A percentile compares a stretch with the other conserved stretches of the same genome.
Conservation (phyloP, 768 basidiomycete species). For the Pisolithus tinctorius region DNA sequence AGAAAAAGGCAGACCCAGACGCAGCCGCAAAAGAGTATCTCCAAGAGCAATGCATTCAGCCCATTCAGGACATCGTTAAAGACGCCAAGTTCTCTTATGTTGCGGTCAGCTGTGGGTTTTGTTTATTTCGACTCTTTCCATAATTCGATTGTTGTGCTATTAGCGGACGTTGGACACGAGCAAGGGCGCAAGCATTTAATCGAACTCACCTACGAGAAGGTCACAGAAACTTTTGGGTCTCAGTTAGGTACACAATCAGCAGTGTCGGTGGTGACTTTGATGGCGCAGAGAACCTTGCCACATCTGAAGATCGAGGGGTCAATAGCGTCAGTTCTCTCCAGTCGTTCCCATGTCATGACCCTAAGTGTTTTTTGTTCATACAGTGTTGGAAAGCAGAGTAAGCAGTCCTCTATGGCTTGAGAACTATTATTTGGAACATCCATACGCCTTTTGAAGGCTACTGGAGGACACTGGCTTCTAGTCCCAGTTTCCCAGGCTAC, state of each 20-base stretch:
- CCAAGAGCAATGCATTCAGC: background rate
- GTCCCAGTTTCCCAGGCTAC: slow-evolving; percentile 5
- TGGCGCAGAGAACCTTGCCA: slow-evolving; percentile 1
- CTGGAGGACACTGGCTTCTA: slow-evolving; percentile 11
- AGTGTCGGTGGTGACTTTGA: background rate
- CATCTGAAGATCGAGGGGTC: background rate
- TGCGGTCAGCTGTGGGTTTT: background rate
- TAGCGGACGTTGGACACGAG: background rate
- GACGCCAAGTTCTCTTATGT: background rate
- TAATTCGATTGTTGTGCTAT: background rate
- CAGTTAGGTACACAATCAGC: background rate
- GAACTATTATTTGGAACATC: background rate
- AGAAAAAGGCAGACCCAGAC: background rate
- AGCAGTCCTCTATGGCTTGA: background rate
- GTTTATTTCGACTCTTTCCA: no score
- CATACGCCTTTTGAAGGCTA: slow-evolving; percentile 7
- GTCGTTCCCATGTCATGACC: no score
- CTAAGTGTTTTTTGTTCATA: background rate
- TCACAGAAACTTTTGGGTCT: background rate
- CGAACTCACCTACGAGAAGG: background rate
- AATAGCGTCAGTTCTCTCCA: background rate
- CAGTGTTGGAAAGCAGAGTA: background rate
- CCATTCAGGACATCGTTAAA: background rate
- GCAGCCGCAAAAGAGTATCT: background rate
- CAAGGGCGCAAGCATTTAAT: background rate